These are phyloP conservation scores for Mortierella sp. DNA, from an alignment of 371 early-diverging fungal species.

Conservation along the genomic window DNA sequence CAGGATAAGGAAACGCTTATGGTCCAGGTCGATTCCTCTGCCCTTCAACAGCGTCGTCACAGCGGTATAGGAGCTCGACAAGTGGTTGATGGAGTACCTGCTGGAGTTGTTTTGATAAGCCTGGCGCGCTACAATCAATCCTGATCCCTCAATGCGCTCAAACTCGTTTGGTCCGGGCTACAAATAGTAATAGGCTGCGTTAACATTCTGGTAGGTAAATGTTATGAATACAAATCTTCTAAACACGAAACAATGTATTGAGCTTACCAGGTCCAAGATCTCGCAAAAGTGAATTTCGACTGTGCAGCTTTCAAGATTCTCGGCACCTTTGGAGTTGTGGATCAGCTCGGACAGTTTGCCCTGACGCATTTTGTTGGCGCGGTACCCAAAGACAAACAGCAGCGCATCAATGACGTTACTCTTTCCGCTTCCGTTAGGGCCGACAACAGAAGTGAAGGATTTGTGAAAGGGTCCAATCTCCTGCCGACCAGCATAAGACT, in stretches of 20 bases:
- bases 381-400: slow-evolving; percentile 99
- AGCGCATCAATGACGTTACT: slow-evolving; percentile 99
- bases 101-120: slow-evolving; percentile 82
- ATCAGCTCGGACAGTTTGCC: slow-evolving; percentile 97
- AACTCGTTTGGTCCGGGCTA: slow-evolving; percentile 75
- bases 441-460: slow-evolving; percentile 93
- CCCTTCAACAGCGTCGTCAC: slow-evolving; percentile 90
- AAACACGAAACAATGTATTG: too few species aligned
- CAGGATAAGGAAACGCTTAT: slow-evolving; percentile 99
- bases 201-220: neutral
- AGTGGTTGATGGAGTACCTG: slow-evolving; percentile 88
- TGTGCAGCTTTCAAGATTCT: slow-evolving; percentile 80
- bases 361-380: slow-evolving; percentile 99
- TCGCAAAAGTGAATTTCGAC: slow-evolving; percentile 98
- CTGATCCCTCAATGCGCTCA: slow-evolving; percentile 77
- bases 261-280: slow-evolving; percentile 81
- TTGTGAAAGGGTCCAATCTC: slow-evolving; percentile 99
- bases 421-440: slow-evolving; percentile 99
- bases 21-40: slow-evolving; percentile 98
- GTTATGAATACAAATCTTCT: too few species aligned
- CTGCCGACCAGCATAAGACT: slow-evolving; percentile 95
- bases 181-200: neutral
- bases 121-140: slow-evolving; percentile 86
- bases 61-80: slow-evolving; percentile 81
- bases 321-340: slow-evolving; percentile 90